A percentile compares a stretch with the other conserved stretches of the same genome.
Conservation (phyloP, 1,284 basidiomycete genomes). For the Cronartium quercuum region DNA sequence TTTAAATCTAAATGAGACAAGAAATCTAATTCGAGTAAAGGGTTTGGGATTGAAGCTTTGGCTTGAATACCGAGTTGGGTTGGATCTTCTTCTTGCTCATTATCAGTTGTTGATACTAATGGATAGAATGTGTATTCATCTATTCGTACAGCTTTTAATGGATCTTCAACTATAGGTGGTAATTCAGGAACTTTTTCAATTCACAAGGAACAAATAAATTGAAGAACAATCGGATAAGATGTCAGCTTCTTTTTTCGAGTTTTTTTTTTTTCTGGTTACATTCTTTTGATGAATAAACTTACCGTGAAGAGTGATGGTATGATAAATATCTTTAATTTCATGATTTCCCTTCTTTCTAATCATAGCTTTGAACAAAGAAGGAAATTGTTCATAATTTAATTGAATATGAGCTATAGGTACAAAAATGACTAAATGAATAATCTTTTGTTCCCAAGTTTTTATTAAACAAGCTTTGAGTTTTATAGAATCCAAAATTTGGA, state of each 20-base stretch:
- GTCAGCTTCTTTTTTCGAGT: too few species aligned
- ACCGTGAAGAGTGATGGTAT: background rate
- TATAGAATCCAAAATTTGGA: background rate
- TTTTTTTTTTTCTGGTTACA: too few species aligned
- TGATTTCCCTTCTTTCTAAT: background rate
- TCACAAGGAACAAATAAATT: background rate
- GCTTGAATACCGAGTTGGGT: conserved; percentile 2
- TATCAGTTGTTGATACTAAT: background rate
- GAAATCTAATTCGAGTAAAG: background rate
- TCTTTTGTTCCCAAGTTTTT: background rate
- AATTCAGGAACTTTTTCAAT: background rate
- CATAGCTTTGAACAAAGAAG: background rate
- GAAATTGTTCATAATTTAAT: background rate
- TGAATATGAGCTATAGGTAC: background rate
- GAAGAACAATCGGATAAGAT: background rate
- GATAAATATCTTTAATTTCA: background rate
- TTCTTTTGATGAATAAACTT: background rate
- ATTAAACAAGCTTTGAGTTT: background rate
- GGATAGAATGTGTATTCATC: conserved; percentile 3
- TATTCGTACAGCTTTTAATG: background rate
- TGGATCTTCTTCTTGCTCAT: background rate
- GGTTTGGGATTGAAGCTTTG: conserved; percentile 1
- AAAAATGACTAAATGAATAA: background rate
- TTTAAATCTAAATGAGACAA: background rate
- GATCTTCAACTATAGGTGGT: background rate